phyloP scores from a whole-genome alignment of 306 rosid genomes.

The Cercis canadensis region DNA sequence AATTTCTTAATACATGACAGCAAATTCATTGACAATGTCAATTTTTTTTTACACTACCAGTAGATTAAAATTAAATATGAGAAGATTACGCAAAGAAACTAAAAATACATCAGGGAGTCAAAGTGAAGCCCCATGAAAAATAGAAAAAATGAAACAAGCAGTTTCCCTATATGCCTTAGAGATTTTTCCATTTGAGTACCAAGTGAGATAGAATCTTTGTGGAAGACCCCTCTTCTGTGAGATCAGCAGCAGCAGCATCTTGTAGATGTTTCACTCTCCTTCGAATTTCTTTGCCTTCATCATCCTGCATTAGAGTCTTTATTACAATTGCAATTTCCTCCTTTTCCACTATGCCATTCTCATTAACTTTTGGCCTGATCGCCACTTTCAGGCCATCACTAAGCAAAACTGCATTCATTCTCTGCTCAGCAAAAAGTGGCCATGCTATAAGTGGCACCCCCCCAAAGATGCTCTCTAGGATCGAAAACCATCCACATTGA shows the following conservation, averaged over 20 bases:
- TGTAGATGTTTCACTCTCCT: not conserved
- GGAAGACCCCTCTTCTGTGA: conserved; percentile 8
- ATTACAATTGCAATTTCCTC: not conserved
- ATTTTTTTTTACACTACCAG: too few species aligned
- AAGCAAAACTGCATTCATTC: not conserved
- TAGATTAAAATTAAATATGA: too few species aligned
- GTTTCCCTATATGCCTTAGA: too few species aligned
- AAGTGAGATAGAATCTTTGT: conserved; percentile 3
- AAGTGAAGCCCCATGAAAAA: too few species aligned
- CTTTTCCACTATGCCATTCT: conserved; percentile 3
- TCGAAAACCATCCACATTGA: conserved; percentile 10
- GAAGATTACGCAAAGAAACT: too few species aligned
- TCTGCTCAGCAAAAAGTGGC: conserved; percentile 15
- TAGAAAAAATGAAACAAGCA: too few species aligned
- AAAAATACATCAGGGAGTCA: too few species aligned
- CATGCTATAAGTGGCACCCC: not conserved
- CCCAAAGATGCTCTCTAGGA: not conserved
- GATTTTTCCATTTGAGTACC: not conserved
- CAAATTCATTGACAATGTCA: too few species aligned
- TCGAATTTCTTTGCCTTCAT: not conserved
- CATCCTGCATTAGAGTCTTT: not conserved
- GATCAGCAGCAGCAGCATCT: not conserved
- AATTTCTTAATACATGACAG: too few species aligned
- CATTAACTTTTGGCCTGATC: not conserved
- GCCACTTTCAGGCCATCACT: not conserved